Conservation (phyloP, 2,329 filamentous ascomycete genomes). For the Zarea fungicola region DNA sequence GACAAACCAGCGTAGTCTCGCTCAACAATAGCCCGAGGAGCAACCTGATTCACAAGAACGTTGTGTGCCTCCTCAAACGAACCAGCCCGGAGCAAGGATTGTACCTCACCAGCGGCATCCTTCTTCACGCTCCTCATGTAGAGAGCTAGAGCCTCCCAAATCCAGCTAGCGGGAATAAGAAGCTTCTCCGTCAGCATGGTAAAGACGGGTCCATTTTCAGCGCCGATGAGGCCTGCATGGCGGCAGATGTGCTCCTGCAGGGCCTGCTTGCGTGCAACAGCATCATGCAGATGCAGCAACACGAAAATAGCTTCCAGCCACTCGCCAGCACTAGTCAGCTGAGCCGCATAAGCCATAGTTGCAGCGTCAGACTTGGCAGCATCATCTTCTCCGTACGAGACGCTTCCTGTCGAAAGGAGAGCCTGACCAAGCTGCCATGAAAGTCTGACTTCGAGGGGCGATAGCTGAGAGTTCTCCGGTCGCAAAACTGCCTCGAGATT, state of each 20-base stretch:
- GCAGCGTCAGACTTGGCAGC: constrained; percentile 59
- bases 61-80: constrained; percentile 78
- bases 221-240: constrained; percentile 62
- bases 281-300: constrained; percentile 66
- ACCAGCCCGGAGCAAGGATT: constrained; percentile 72
- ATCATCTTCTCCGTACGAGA: constrained; percentile 49
- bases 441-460: constrained; percentile 68
- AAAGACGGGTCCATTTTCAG: constrained; percentile 52
- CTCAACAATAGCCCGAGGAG: constrained; percentile 75
- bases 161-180: constrained; percentile 69
- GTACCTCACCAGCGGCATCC: constrained; percentile 66
- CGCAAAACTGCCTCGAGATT: constrained; percentile 66
- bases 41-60: constrained; percentile 75
- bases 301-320: constrained; percentile 72
- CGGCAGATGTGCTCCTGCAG: constrained; percentile 70
- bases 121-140: constrained; percentile 70
- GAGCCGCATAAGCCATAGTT: constrained; percentile 59
- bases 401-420: constrained; percentile 46
- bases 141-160: constrained; percentile 82
- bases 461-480: constrained; percentile 70
- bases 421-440: constrained; percentile 80
- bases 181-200: constrained; percentile 57
- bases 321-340: constrained; percentile 58
- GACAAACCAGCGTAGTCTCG: constrained; percentile 69
- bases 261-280: constrained; percentile 56